Evolutionary conservation across 1,284 basidiomycete species (phyloP), one percentile per base, ranked within the genome.

Genomic region (Inonotus hispidus): DNA sequence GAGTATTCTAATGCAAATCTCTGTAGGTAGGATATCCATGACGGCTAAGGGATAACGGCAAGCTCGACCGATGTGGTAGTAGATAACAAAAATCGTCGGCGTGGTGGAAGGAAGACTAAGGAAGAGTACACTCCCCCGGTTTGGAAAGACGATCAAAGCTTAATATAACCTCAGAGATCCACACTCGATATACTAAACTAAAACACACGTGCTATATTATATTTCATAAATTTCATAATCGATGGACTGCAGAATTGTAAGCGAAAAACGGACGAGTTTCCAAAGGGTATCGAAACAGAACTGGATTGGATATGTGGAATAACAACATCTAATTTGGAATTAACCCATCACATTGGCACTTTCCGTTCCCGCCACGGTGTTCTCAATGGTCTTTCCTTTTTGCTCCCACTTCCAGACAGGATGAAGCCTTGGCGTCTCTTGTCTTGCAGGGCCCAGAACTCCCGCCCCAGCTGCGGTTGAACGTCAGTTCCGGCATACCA

Each of bases 11-110:
- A 67, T 63, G 55, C 47, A 59, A 54, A 66, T 43, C 21, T 66
- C 71, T 21, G 56, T 21, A 11, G 72, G 70, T 47, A 75, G 65
- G 49, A 65, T 21, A 19, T 41, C 53, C 59, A 61, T 57, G 45
- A n/a, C 45, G 25, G 27, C 39, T 10, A 27, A 27, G 10, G 16
- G 3, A 27, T 43, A 23, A 19, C 4, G 46, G 68, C 53, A 64
- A 56, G 74, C 66, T 58, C 72, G 68, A 41, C 68, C 66, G 8
- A 73, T 66, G 52, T 72, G 67, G 50, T 73, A 13, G 43, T 74
- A 71, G 56, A 71, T 71, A 16, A 43, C 16, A n/a, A 43, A 16
- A n/a, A 4, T 43, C 16, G 41, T n/a, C 16, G 16, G n/a, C 16
- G 13, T 43, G 41, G 16, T 16, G n/a, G n/a, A n/a, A n/a, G n/a